Evolutionary conservation across 352 stramenopile genomes (phyloP).

Genomic region (Globisporangium nagaii): DNA sequence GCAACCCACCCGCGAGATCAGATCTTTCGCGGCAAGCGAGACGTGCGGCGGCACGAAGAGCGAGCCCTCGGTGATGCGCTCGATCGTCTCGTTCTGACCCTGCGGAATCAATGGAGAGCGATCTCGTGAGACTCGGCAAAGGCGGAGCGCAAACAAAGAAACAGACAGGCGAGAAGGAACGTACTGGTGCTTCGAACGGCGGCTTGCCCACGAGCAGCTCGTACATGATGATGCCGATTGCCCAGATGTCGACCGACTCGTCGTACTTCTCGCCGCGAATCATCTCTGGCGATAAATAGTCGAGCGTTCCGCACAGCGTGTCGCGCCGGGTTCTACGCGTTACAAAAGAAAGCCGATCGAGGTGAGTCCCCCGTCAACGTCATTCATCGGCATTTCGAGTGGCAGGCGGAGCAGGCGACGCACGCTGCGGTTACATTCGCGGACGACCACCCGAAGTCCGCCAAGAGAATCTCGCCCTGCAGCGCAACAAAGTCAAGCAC

Average conservation of each 20-base stretch:
- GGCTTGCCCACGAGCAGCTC: slow-evolving; percentile 96
- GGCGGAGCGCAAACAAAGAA: background rate
- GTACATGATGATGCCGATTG: slow-evolving; percentile 97
- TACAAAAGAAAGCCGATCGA: too few species aligned
- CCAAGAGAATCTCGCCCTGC: slow-evolving; percentile 95
- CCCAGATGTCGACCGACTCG: slow-evolving; percentile 98
- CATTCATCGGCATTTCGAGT: too few species aligned
- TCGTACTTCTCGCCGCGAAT: slow-evolving; percentile 98
- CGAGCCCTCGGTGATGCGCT: slow-evolving; percentile 89
- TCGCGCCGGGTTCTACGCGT: slow-evolving; percentile 86
- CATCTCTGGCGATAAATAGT: slow-evolving; percentile 99
- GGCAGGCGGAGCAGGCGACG: background rate
- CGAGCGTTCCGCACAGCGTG: slow-evolving; percentile 98
- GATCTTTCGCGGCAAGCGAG: slow-evolving; percentile 62
- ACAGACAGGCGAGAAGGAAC: background rate
- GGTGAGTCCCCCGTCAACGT: too few species aligned
- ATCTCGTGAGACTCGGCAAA: background rate
- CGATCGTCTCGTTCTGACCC: slow-evolving; percentile 93
- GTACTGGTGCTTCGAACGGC: slow-evolving; percentile 94
- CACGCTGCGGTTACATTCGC: slow-evolving; percentile 74
- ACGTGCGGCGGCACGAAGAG: slow-evolving; percentile 64
- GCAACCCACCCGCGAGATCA: slow-evolving; percentile 52
- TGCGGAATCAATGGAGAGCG: slow-evolving; percentile 22
- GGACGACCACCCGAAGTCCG: slow-evolving; percentile 99
- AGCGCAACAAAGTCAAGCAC: background rate